Evolutionary conservation across 2,329 filamentous ascomycete genomes (phyloP), one percentile per base, ranked within the genome.

Genomic region (Exophiala alcalophila): DNA sequence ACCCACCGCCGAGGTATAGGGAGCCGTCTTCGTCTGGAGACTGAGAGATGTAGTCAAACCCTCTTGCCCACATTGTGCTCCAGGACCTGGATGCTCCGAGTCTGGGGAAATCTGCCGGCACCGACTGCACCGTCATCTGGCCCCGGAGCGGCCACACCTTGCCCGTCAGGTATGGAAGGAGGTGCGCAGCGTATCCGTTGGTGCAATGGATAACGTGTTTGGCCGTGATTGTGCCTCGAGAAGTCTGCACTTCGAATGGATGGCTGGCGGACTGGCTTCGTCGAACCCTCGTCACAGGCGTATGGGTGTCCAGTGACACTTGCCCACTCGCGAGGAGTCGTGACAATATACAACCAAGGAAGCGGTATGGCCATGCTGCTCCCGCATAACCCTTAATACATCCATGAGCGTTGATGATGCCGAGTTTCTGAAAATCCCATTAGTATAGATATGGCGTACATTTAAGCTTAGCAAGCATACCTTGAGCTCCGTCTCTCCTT

Each of bases 91-190:
- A 39, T 4, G 46, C 53, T 8, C 57, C 57, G 9, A 55, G 45
- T 7, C 59, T 57, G 2, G 56, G 41, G n/a, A 62, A 50, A 4
- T 44, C 29, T 4, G 40, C 20, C 1, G 49, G 49, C 1, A 63
- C 57, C 18, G 59, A 55, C 46, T 71, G 69, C 3, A 65, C 64
- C 2, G 66, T 66, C 69, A 73, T 72, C 4, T 64, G 64, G 1
- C 65, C 67, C 23, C 67, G 63, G 12, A 65, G 57, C 0, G 68
- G 67, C 30, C 59, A 65, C 6, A 71, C 32, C 2, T 51, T 54
- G 1, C 68, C 67, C 3, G 61, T 56, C 2, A 72, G 52, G 0
- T 42, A 43, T 0, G 70, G 69, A 1, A 72, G 52, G 4, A 73
- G 59, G 47, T 72, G 67, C 0, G 62, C 64, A 2, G 61, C 58